Conservation (phyloP, 2,329 filamentous ascomycete species). For the Chalara sp. region DNA sequence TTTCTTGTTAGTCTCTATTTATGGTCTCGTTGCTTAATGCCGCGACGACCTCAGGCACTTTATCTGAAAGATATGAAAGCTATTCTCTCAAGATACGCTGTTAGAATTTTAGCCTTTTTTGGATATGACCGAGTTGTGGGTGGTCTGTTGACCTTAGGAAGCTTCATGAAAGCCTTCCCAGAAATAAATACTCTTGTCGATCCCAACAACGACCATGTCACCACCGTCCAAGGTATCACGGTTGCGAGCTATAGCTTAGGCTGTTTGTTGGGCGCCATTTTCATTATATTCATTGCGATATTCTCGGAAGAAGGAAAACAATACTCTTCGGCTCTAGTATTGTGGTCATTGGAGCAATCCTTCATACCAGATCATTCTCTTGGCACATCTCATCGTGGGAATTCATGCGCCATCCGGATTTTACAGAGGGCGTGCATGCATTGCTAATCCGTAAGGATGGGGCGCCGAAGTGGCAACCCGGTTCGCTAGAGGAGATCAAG, state of each 20-base stretch:
- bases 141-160: constrained; percentile 1
- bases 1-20: neutral
- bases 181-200: constrained; percentile 39
- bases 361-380: constrained; percentile 34
- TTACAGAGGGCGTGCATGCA: constrained; percentile 83
- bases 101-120: neutral
- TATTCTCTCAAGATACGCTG: no score
- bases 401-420: constrained; percentile 91
- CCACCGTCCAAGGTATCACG: constrained; percentile 37
- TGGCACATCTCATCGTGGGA: constrained; percentile 49
- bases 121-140: constrained; percentile 6
- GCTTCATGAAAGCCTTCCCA: constrained; percentile 34
- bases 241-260: constrained; percentile 53
- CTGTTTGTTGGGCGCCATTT: constrained; percentile 45
- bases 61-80: no score
- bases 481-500: constrained; percentile 61
- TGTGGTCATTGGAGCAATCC: constrained; percentile 48
- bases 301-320: constrained; percentile 48
- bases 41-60: no score
- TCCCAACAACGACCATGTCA: constrained; percentile 15
- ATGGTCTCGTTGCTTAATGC: no score
- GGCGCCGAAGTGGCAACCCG: constrained; percentile 62
- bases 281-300: constrained; percentile 43
- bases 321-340: constrained; percentile 51
- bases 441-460: constrained; percentile 63